A percentile compares a stretch with the other conserved stretches of the same genome.
phyloP scores from a whole-genome alignment of 2,329 filamentous ascomycete genomes.

The Pseudogymnoascus sp. region DNA sequence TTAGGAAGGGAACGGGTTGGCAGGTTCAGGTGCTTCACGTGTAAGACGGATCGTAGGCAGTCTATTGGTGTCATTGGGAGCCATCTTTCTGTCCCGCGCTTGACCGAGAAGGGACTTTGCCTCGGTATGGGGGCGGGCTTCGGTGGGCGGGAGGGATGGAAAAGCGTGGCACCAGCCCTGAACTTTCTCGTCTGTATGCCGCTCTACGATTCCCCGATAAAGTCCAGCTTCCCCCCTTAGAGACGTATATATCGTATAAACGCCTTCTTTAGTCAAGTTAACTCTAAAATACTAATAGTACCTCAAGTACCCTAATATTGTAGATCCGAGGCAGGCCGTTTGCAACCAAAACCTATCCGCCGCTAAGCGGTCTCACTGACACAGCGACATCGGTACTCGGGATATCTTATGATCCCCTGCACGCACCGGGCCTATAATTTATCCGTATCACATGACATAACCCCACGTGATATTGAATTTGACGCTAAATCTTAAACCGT shows the following conservation, averaged over 20 bases:
- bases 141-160: background rate
- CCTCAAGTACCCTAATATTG: background rate
- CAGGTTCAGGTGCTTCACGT: background rate
- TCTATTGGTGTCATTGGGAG: slow-evolving; percentile 5
- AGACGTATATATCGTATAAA: too few species aligned
- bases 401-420: background rate
- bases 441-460: background rate
- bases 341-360: background rate
- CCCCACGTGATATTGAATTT: background rate
- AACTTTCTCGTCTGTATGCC: background rate
- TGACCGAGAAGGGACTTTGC: slow-evolving; percentile 3
- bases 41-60: background rate
- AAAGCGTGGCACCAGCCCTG: background rate
- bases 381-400: background rate
- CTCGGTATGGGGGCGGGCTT: background rate
- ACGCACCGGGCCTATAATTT: background rate
- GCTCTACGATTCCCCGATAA: background rate
- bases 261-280: background rate
- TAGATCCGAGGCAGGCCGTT: background rate
- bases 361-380: background rate
- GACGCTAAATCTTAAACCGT: background rate
- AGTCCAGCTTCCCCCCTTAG: background rate
- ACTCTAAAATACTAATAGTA: background rate
- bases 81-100: background rate
- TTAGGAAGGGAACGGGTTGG: background rate